These are phyloP conservation scores for Lobosporangium transversale DNA, from an alignment of 192 early-diverging fungal genomes.

Conservation along the genomic window DNA sequence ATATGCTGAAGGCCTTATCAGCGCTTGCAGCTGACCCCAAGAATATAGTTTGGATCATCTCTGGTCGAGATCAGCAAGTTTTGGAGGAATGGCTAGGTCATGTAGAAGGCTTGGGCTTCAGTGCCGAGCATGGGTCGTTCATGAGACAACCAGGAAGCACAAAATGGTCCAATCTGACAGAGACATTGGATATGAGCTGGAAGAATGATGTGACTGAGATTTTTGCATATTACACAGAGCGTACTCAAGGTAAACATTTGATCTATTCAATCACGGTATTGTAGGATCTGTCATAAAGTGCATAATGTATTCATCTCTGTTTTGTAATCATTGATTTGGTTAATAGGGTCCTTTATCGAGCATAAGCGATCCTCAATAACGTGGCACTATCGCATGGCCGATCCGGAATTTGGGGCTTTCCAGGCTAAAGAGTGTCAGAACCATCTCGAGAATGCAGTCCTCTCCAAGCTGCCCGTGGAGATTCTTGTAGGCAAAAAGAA, in stretches of 20 bases:
- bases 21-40: conserved; percentile 77
- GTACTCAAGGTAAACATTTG: conserved; percentile 81
- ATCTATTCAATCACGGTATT: too few species aligned
- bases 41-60: conserved; percentile 92
- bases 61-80: conserved; percentile 87
- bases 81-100: conserved; percentile 87
- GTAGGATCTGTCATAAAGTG: not conserved
- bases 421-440: conserved; percentile 99
- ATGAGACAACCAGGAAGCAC: conserved; percentile 80
- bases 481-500: conserved; percentile 97
- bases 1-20: conserved; percentile 81
- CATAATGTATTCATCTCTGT: not conserved
- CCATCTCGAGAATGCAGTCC: conserved; percentile 88
- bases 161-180: conserved; percentile 79
- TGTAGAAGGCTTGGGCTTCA: conserved; percentile 80
- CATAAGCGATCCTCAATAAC: conserved; percentile 92
- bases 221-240: conserved; percentile 94
- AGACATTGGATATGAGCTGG: conserved; percentile 89
- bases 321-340: too few species aligned
- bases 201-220: conserved; percentile 92
- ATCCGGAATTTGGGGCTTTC: conserved; percentile 94
- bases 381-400: conserved; percentile 96
- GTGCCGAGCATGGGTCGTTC: conserved; percentile 97
- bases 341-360: conserved; percentile 80
- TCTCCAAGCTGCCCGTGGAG: conserved; percentile 96